These are phyloP conservation scores for Neurospora sp. DNA, from an alignment of 495 filamentous ascomycete species.

Conservation along the genomic window DNA sequence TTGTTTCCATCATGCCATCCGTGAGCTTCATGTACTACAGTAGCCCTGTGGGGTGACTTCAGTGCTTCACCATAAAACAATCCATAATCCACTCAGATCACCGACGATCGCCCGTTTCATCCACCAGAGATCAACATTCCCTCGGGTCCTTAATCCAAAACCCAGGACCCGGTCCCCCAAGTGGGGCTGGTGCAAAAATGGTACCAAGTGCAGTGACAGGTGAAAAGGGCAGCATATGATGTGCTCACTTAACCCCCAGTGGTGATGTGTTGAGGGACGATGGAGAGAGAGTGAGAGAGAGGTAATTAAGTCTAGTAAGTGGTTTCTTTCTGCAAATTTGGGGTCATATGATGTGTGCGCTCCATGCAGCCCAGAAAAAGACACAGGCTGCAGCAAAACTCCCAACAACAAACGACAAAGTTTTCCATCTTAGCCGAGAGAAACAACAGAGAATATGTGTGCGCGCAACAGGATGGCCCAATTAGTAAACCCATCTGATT, in stretches of 20 bases:
- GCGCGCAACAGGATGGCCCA: neutral
- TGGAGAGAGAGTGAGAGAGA: neutral
- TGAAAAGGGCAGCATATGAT: neutral
- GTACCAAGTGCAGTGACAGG: neutral
- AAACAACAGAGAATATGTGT: neutral
- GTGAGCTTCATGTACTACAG: neutral
- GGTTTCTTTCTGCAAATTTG: neutral
- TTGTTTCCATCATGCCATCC: neutral
- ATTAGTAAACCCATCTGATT: neutral
- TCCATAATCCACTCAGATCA: neutral
- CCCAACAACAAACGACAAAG: neutral
- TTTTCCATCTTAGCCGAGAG: neutral
- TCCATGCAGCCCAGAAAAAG: neutral
- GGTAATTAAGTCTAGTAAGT: constrained; percentile 4
- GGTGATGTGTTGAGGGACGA: neutral
- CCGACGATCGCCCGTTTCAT: neutral
- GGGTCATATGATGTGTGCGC: constrained; percentile 2
- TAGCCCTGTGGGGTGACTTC: neutral
- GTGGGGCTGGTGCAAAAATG: neutral
- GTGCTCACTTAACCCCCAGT: neutral
- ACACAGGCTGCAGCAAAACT: neutral
- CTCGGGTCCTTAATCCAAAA: neutral
- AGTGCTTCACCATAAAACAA: neutral
- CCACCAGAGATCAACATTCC: neutral
- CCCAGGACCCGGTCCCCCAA: neutral